Base-by-base conservation (phyloP, 495 filamentous ascomycete genomes). In the Annulohypoxylon maeteangense region DNA sequence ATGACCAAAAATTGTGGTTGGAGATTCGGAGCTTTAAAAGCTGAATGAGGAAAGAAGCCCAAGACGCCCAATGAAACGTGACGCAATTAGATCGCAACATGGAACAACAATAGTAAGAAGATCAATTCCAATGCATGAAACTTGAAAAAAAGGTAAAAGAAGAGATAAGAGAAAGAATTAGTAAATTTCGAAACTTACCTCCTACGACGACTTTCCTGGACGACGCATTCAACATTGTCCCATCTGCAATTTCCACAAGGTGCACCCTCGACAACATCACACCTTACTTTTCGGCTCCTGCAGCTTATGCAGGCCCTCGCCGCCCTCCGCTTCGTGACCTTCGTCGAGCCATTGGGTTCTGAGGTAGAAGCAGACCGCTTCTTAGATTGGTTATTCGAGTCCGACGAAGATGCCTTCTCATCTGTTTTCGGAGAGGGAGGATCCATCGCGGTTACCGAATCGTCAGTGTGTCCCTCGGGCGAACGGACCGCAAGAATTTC, bases 181-280 rank as follows among this genome's bases (percentile, higher is more conserved):
- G 54, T 11, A 16, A 57, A 14, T 55, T 18, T 22, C 14, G 27
- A 4, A 25, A 87, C 90, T 86, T 75, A 93, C 91, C 93, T 96
- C 84, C 93, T 90, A 65, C 94, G 88, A 76, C 93, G 93, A 84
- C 93, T 96, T 77, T 97, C 93, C 47, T 92, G 92, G 7, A 97
- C 91, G 40, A 94, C 84, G 81, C 94, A 97, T 55, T 93, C 90
- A 58, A 97, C 93, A 70, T 92, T 89, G 78, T 97, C 94, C 79
- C 93, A 84, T 27, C 92, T 86, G 81, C 94, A 97, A 81, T 97
- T 97, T 18, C 91, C 93, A 77, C 94, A 97, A 4, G 94, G 94
- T 27, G 90, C 88, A 34, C 91, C 91, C 72, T 96, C 92, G 47
- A 94, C 92, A 65, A 97, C 94, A 82, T 97, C 93, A 81, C 94